Base-by-base conservation (phyloP, 257 asterid genomes). In the Solanum bukasovii region DNA sequence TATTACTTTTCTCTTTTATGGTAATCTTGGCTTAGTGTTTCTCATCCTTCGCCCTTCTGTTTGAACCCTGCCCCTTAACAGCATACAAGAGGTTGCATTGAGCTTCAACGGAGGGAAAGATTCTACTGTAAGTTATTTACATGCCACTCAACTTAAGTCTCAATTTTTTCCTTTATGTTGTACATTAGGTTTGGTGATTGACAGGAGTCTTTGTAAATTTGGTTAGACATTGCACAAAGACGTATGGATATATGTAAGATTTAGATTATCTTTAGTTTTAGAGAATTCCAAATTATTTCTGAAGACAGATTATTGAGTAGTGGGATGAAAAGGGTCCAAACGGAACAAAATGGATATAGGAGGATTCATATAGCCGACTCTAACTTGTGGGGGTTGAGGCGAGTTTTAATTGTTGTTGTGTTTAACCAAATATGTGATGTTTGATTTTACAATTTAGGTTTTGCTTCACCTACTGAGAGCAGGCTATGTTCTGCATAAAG, bases 21-120 rank as follows among this genome's bases (percentile, higher is more conserved):
- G 20, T 81, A 20, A 46, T 16, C 42, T 81, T 10, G 42, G 44
- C 56, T 81, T 18, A 16, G 29, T 81, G 85, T 81, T 79, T 81
- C 85, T 46, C 70, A 29, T 81, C 70, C 38, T 81, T 81, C 2
- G 3, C 12, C 68, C 85, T 18, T 46, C 70, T 81, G 68, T 81
- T 81, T 46, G 31, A 49, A 46, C 3, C 29, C 20, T 0, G 61
- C 70, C 40, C 42, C 21, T 87, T 49, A 72, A 78, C 98, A 96
- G 99, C 86, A 90, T 93, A 84, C 97, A 94, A 90, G 98, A 94
- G 92, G 94, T 96, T 88, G 99, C 98, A 46, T 91, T 96, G 91
- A 96, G 99, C 94, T 96, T 96, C 90, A 96, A 96, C 85, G 99
- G 98, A 68, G 99, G 99, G 89, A 96, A 96, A 90, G 98, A 95